Conservation (phyloP, 345 rosid species). For the Sonneratia alba region DNA sequence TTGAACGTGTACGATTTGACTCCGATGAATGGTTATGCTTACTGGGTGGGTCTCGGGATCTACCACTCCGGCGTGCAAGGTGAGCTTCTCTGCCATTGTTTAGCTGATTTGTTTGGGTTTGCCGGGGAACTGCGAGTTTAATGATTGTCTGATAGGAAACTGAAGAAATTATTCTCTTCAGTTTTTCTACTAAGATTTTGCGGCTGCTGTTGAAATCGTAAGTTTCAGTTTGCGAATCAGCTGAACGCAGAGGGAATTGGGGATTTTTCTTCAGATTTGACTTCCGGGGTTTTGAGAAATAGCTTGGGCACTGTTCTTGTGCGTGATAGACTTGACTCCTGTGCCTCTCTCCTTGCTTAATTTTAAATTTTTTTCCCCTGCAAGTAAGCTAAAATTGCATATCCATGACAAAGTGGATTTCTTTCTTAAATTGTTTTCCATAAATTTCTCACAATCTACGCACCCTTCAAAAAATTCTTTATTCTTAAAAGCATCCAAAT, state of each 20-base stretch:
- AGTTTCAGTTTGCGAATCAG: neutral
- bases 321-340: neutral
- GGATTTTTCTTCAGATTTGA: neutral
- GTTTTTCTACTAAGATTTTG: neutral
- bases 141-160: slow-evolving; percentile 4
- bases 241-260: neutral
- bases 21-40: slow-evolving; percentile 86
- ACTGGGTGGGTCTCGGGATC: slow-evolving; percentile 92
- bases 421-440: too few species aligned
- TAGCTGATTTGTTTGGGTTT: neutral
- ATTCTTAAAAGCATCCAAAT: too few species aligned
- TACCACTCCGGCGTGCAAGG: slow-evolving; percentile 99
- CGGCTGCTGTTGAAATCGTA: neutral
- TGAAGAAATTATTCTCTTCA: neutral
- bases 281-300: neutral
- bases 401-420: neutral
- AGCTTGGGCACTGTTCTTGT: neutral
- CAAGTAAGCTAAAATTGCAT: neutral
- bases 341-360: too few species aligned
- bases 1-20: slow-evolving; percentile 93
- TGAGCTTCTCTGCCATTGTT: slow-evolving; percentile 4
- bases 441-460: too few species aligned
- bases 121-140: slow-evolving; percentile 11
- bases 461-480: too few species aligned
- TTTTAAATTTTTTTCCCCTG: neutral